Evolutionary conservation across 2,329 filamentous ascomycete species (phyloP), one percentile per base, ranked within the genome.

Genomic region (Penicillium sp.): DNA sequence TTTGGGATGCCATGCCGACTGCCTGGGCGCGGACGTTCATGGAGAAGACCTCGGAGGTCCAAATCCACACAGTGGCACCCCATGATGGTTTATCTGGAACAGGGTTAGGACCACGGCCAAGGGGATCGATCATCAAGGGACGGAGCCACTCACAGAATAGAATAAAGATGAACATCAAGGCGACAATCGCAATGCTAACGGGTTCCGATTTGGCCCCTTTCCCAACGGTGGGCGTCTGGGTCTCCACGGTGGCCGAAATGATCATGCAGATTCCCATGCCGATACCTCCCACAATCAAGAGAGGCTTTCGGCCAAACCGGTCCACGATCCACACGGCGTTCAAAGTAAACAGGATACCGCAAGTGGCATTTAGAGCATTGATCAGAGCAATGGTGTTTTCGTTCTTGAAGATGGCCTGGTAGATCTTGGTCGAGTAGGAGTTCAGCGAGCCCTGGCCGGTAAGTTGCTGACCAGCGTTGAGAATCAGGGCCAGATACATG

Each of bases 301-400:
- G 72, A 73, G 84, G 83, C 58, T 84, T 83, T 45, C 84, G 78
- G 34, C 84, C 85, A 55, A 84, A 87, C 43, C 83, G 77, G 64
- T 88, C 84, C 32, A 85, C 82, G 4, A 83, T 85, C 83, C 84
- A 88, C 34, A 83, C 78, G 11, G 84, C 84, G 56, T 86, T 87
- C 39, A 87, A 73, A 0, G 84, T 88, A 68, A 88, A 88, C 24
- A 87, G 51, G 53, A 88, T 88, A 48, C 82, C 82, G 55, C 83
- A 84, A 5, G 84, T 88, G 36, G 83, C 84, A 63, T 87, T 88
- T 46, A 88, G 73, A 4, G 84, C 84, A 64, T 88, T 88, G 73
- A 88, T 88, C 29, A 88, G 73, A 53, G 82, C 82, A 63, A 87
- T 86, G 24, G 76, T 81, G 43, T 77, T 71, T 46, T 67, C 70